phyloP scores from a whole-genome alignment of 1,139 yeast species.

The Insectozyma bohioensis region DNA sequence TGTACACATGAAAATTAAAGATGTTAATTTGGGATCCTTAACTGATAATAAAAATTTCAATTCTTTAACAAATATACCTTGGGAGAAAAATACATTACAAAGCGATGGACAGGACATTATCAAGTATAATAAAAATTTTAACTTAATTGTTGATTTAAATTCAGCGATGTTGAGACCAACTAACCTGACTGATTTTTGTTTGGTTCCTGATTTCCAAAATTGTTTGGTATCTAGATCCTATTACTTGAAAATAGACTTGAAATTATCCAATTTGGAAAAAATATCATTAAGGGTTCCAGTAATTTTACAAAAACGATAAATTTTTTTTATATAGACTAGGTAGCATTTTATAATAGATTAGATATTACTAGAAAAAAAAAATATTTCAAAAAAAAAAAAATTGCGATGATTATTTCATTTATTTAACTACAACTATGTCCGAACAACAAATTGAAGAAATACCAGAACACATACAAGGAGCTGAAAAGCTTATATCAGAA shows the following conservation, averaged over 20 bases:
- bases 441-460: slow-evolving; percentile 5
- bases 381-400: too few species aligned
- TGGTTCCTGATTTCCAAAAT: slow-evolving; percentile 41
- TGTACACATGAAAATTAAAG: slow-evolving; percentile 21
- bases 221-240: slow-evolving; percentile 37
- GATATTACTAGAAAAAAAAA: background rate
- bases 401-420: too few species aligned
- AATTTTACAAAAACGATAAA: slow-evolving; percentile 19
- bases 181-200: slow-evolving; percentile 24
- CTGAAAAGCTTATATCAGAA: slow-evolving; percentile 29
- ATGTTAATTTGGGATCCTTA: slow-evolving; percentile 4
- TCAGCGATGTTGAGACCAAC: slow-evolving; percentile 13
- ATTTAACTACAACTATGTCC: background rate
- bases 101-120: slow-evolving; percentile 4
- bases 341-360: background rate
- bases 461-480: slow-evolving; percentile 3
- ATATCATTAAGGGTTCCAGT: slow-evolving; percentile 34
- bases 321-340: background rate
- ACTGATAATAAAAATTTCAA: background rate
- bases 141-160: slow-evolving; percentile 15
- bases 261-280: slow-evolving; percentile 28
- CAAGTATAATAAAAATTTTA: slow-evolving; percentile 14
- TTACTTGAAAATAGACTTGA: slow-evolving; percentile 31
- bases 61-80: slow-evolving; percentile 8
- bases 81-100: slow-evolving; percentile 9